Evolutionary conservation across 768 basidiomycete species (phyloP), one percentile per base, ranked within the genome.

Genomic region (Pleurotus cornucopiae): DNA sequence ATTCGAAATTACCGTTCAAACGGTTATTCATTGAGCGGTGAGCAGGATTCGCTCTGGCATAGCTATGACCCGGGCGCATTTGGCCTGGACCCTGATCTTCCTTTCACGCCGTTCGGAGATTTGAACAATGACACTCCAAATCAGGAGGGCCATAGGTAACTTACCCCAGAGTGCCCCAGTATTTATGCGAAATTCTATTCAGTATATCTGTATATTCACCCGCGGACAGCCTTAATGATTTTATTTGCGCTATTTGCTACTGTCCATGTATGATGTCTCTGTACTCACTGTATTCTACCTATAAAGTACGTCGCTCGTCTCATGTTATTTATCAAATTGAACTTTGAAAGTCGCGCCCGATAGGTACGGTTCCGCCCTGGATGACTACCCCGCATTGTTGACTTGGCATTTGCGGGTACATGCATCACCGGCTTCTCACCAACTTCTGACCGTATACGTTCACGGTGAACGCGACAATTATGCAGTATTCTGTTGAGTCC

Each of bases 51-150:
- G 12, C 65, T 81, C 37, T 83, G 81, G 80, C 79, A 79, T 60
- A 81, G 80, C 63, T 88, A 90, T 64, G 91, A 91, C 66, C 77
- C 82, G 57, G 79, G 83, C 52, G 83, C 84, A 34, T 91, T 91
- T 70, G 85, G 84, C 55, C 79, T 81, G 61, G 88, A 91, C 66
- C 88, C 88, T 55, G 90, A 91, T 65, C 73, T 89, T 38, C 83
- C 89, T 20, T 92, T 92, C 69, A 80, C 80, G 20, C 66, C 43
- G 16, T 46, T 82, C 61, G 75, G 74, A 59, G 80, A 81, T 58
- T 62, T 68, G 39, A 59, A 69, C 39, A 62, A 71, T 58, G 76
- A 79, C 38, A 16, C 13, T 16, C 23, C 51, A 16, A 61, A 71
- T 56, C 70, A 71, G 16, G 71, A 75, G 70, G 16, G 70, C 73